Evolutionary conservation across 352 stramenopile genomes (phyloP).

Genomic region (Pythium scleroteichum): DNA sequence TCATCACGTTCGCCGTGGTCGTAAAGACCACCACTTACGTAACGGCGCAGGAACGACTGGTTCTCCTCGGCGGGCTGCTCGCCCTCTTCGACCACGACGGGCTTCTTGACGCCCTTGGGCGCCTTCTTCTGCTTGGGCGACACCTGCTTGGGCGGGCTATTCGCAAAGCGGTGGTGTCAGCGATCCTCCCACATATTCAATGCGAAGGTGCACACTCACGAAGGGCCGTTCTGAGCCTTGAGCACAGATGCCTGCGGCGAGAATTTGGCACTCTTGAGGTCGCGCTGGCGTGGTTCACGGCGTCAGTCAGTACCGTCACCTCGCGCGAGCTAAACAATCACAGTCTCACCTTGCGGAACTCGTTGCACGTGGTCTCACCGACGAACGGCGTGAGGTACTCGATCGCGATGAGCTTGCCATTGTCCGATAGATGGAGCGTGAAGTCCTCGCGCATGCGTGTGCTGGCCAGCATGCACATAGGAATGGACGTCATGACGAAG

Average conservation of each 20-base stretch:
- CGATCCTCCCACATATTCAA: neutral
- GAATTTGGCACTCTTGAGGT: conserved; percentile 64
- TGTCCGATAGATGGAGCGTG: conserved; percentile 79
- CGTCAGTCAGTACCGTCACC: too few species aligned
- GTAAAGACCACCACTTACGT: conserved; percentile 46
- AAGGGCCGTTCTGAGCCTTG: conserved; percentile 59
- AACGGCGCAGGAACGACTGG: conserved; percentile 83
- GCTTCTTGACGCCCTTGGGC: conserved; percentile 69
- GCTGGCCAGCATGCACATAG: conserved; percentile 76
- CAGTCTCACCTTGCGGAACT: conserved; percentile 51
- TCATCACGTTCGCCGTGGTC: neutral
- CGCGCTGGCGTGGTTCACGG: conserved; percentile 26
- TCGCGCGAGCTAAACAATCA: too few species aligned
- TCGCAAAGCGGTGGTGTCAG: neutral
- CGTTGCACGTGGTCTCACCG: conserved; percentile 34
- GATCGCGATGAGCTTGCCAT: conserved; percentile 74
- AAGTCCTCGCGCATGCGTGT: conserved; percentile 80
- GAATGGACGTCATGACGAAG: conserved; percentile 76
- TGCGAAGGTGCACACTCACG: conserved; percentile 28
- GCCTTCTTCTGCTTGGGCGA: conserved; percentile 56
- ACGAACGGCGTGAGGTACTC: conserved; percentile 79
- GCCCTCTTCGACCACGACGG: conserved; percentile 64
- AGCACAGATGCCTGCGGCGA: conserved; percentile 54
- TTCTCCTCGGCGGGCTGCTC: conserved; percentile 61
- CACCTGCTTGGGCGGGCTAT: conserved; percentile 67